phyloP scores from a whole-genome alignment of 345 rosid genomes.

The Eucalyptus erythrocorys region DNA sequence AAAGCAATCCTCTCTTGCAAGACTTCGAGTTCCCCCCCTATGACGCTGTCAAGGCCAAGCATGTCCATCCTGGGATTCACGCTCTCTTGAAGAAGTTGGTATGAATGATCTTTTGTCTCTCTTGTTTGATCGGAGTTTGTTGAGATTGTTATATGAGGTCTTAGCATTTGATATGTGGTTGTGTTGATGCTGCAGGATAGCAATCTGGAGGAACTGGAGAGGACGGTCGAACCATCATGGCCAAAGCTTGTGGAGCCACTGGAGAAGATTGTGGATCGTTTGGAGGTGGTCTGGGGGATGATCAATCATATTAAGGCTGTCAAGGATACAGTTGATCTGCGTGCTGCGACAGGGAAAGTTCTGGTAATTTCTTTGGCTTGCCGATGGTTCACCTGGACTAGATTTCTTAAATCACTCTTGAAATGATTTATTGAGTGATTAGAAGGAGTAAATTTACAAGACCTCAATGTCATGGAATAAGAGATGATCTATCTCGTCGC shows the following conservation, averaged over 20 bases:
- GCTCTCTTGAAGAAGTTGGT: conserved; percentile 63
- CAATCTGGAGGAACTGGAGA: conserved; percentile 68
- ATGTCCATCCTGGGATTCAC: conserved; percentile 75
- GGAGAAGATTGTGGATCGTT: conserved; percentile 65
- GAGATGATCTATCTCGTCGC: background rate
- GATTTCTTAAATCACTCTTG: background rate
- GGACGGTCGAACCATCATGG: conserved; percentile 70
- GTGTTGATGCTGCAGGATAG: conserved; percentile 22
- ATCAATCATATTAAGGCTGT: conserved; percentile 73
- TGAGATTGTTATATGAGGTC: background rate
- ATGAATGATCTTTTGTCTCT: background rate
- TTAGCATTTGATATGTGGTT: background rate
- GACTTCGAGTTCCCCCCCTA: conserved; percentile 76
- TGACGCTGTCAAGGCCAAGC: conserved; percentile 43
- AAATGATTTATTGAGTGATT: background rate
- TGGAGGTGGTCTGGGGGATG: conserved; percentile 68
- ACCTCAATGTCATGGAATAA: background rate
- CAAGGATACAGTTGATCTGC: conserved; percentile 76
- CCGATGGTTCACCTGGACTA: background rate
- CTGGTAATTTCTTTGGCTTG: conserved; percentile 30
- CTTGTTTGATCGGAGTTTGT: background rate
- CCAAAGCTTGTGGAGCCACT: conserved; percentile 81
- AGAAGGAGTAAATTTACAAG: background rate
- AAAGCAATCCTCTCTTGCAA: conserved; percentile 55
- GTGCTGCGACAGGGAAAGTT: conserved; percentile 84